Evolutionary conservation across 2,329 filamentous ascomycete species (phyloP), one percentile per base, ranked within the genome.

Genomic region (Calonectria naviculata): DNA sequence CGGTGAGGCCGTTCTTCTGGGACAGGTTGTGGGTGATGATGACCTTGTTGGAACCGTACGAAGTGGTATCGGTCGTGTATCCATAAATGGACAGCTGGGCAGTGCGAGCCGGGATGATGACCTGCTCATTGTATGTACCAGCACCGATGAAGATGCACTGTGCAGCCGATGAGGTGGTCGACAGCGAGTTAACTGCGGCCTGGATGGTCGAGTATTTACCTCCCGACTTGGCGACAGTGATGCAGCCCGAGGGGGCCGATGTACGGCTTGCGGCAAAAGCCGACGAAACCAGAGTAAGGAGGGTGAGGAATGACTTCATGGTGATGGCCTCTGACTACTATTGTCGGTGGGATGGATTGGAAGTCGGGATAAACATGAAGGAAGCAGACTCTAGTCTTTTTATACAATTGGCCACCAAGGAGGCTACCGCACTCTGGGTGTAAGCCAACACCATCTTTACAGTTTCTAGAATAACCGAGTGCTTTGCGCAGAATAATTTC

Each of bases 91-190:
- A 85, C 24, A 88, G 87, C 41, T 91, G 82, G 2, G 87, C 88
- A 3, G 82, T 83, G 65, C 88, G 85, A 0, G 80, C 78, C 10
- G 85, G 80, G 31, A 92, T 84, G 70, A 87, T 88, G 42, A 92
- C 89, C 46, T 77, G 75, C 29, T 77, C 75, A 10, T 65, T 73
- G 83, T 91, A 92, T 21, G 87, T 91, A 2, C 90, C 56, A 81
- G 93, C 92, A 41, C 88, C 90, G 80, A 93, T 89, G 83, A 93
- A 93, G 81, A 93, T 90, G 77, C 87, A 89, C 70, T 91, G 89
- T 1, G 84, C 84, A 1, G 81, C 74, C 2, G 86, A 85, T 8
- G 85, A 84, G 1, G 84, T 83, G 0, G 86, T 88, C n/a, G 87
- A 88, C 10, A 93, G 85, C 6, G 90, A 86, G 75, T 90, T 78